Evolutionary conservation across 305 asterid species (phyloP), one percentile per base, ranked within the genome.

Genomic region (Rubia peregrina): DNA sequence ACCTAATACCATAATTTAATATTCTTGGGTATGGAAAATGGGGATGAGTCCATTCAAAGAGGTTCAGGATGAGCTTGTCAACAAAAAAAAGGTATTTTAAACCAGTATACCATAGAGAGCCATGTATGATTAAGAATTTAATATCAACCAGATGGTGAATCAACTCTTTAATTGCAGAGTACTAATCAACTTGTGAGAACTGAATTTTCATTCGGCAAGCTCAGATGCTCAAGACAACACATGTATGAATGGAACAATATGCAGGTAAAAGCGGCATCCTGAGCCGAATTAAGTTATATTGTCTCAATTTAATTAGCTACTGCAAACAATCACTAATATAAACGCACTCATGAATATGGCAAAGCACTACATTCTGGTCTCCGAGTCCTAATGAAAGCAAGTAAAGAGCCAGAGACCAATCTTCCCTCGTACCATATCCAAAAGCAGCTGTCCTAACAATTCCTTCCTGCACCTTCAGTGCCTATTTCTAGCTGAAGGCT

Each of bases 201-300:
- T 11, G 40, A 24, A 13, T 21, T 24, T 59, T 13, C 22, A 42
- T 3, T 11, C 30, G 6, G 11, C 49, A 38, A 8, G 38, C n/a
- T 43, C 26, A 67, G 61, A 67, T 36, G 71, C 60, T 46, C 43
- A 67, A 8, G 53, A 67, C 4, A 48, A 67, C 71, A 7, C 44
- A 24, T 22, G 22, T 24, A 1, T 43, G 9, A 19, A 24, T 48
- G 21, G 11, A 7, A 14, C 30, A 22, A 44, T 13, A 30, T 44
- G 42, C 57, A 44, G 41, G 10, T 11, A 44, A 9, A 3, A 22
- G 40, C 70, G 22, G 13, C 53, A 40, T 10, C 17, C 40, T 26
- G 26, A 0, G 22, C 61, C 13, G 6, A 67, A 67, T 48, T 13
- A 24, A 14, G 41, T 26, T 60, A 30, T 6, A 67, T 67, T 26